Evolutionary conservation across 371 early-diverging fungal species (phyloP), one percentile per base, ranked within the genome.

Genomic region (Mucor saturninus): DNA sequence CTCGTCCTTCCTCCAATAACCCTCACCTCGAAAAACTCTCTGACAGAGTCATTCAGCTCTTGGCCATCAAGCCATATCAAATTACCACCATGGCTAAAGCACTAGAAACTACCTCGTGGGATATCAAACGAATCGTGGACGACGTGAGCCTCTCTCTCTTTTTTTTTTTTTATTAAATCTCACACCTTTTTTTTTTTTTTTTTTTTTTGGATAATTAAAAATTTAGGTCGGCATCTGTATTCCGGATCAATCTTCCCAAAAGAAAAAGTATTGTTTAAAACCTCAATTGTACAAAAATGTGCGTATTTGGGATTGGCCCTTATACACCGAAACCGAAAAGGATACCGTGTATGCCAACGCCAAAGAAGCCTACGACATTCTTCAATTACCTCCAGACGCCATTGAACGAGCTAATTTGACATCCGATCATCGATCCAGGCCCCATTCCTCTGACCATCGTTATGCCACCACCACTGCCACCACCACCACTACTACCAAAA

Each of bases 251-350:
- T 60, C 30, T 37, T 60, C 30, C 45, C 61, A 30, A 61, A 66
- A 45, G 51, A 51, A 61, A 52, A 66, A 66, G 29, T 67, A 52
- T 29, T 62, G 62, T 30, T 48, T 67, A 35, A 67, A 67, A 40
- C 67, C 67, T 21, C 51, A n/a, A 1, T 10, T 56, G 1, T 67
- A 62, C 15, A 62, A 53, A 40, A 57, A 62, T 9, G 61, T 62
- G 29, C 48, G 45, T 21, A 56, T 66, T 21, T 66, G 66, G 66
- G 50, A 60, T 35, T 66, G 66, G 66, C 66, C 66, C 4, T 56
- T 45, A 15, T 66, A 66, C 35, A 50, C 50, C 2, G 9, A 31
- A 1, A 21, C 14, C 0, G 66, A 66, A 28, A 61, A 61, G 21
- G 30, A 37, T 11, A 61, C 43, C 6, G 66, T 56, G 4, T 56